phyloP scores from a whole-genome alignment of 768 basidiomycete genomes.

The Strobilomyces dryophilus region DNA sequence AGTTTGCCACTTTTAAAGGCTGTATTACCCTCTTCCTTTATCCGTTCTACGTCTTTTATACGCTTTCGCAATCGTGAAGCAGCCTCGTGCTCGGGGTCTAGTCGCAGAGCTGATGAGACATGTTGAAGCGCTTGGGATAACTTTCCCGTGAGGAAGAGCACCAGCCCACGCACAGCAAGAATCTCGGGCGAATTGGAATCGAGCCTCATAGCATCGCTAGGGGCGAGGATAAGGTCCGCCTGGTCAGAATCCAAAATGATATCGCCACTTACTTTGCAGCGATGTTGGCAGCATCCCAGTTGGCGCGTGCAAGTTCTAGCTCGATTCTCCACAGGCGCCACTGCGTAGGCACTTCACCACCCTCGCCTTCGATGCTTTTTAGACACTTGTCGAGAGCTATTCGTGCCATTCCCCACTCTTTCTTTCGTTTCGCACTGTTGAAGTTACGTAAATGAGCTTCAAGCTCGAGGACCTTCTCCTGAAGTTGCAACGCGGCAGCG shows the following conservation, averaged over 20 bases:
- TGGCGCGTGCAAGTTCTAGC: constrained; percentile 66
- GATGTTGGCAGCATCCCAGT: constrained; percentile 67
- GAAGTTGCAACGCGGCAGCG: constrained; percentile 53
- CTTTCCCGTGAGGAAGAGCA: constrained; percentile 71
- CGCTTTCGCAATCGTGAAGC: constrained; percentile 72
- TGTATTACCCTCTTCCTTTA: constrained; percentile 82
- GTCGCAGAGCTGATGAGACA: constrained; percentile 61
- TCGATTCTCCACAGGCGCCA: constrained; percentile 83
- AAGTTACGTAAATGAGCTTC: constrained; percentile 66
- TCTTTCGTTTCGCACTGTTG: constrained; percentile 47
- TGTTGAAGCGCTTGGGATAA: constrained; percentile 72
- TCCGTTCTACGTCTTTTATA: constrained; percentile 74
- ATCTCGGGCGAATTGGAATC: constrained; percentile 76
- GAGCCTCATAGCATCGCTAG: constrained; percentile 70
- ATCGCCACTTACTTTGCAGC: constrained; percentile 63
- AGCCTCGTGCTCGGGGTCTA: constrained; percentile 72
- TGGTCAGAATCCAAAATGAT: constrained; percentile 2
- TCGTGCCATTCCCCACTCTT: constrained; percentile 75
- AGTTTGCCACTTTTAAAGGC: constrained; percentile 63
- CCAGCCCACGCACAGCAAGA: constrained; percentile 70
- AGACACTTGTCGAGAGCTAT: constrained; percentile 78
- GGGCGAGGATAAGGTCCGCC: not conserved
- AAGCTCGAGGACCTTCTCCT: constrained; percentile 56
- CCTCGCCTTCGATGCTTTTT: constrained; percentile 70
- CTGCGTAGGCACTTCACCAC: constrained; percentile 67